Evolutionary conservation across 2,329 filamentous ascomycete species (phyloP), one percentile per base, ranked within the genome.

Genomic region (Colletotrichum tropicicola): DNA sequence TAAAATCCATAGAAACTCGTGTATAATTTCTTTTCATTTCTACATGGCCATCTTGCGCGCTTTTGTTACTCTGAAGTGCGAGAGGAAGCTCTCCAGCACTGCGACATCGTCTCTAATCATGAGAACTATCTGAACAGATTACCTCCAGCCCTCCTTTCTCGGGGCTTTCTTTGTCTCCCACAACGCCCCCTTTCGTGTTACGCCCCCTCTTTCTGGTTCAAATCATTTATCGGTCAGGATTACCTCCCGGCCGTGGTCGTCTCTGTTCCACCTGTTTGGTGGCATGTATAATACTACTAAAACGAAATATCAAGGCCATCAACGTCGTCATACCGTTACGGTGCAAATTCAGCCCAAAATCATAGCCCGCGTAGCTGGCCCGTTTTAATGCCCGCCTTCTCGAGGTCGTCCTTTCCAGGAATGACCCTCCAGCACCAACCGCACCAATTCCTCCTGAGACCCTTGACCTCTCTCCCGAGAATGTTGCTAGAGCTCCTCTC

Each of bases 341-440:
- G n/a, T n/a, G n/a, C n/a, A n/a, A n/a, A n/a, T 23, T 6, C 21
- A 44, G 19, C 8, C 48, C 9, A 23, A 19, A 23, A 52, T 1
- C 48, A 52, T n/a, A 15, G 6, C 15, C 23, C n/a, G 58, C 47
- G 48, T n/a, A 60, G 47, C 30, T 45, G 48, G 12, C 19, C 21
- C 62, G 48, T 55, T 28, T 51, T 44, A 7, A 64, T 35, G 32
- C 63, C 58, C 12, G 30, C 63, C 59, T 64, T 59, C 13, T 53
- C 27, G 39, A 64, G 35, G 48, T 73, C 73, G 17, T 65, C 65
- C 15, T 78, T 75, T 2, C 89, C 84, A 0, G 89, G 89, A 55
- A 97, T 87, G 3, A 93, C 89, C 66, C 93, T 84, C 76, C 85
- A 88, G 76, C 95, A 98, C 94, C 95, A 98, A 0, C 92, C 93